Evolutionary conservation across 768 basidiomycete genomes (phyloP).

Genomic region (Trametes maxima): DNA sequence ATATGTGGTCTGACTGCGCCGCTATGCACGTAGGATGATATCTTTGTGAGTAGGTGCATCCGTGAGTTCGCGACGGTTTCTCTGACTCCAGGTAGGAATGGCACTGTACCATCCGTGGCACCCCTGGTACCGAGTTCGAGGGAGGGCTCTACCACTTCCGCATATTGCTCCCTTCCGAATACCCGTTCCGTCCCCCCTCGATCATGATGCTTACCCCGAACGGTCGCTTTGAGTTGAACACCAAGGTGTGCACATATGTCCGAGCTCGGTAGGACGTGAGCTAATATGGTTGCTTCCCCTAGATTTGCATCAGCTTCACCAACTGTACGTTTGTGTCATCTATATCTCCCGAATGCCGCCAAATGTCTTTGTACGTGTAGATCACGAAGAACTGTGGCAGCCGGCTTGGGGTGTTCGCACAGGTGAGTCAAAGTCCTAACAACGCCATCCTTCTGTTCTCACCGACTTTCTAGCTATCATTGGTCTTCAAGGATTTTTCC

Average conservation of each 20-base stretch:
- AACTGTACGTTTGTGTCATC: conserved; percentile 58
- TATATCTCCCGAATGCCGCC: conserved; percentile 25
- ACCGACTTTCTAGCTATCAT: conserved; percentile 63
- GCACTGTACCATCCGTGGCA: conserved; percentile 96
- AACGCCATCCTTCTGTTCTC: neutral
- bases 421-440: conserved; percentile 46
- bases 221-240: conserved; percentile 95
- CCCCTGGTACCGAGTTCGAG: conserved; percentile 86
- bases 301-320: conserved; percentile 95
- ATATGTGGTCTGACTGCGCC: neutral
- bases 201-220: conserved; percentile 96
- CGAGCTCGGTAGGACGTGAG: too few species aligned
- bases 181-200: conserved; percentile 95
- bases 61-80: neutral
- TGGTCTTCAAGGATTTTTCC: conserved; percentile 88
- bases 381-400: conserved; percentile 97
- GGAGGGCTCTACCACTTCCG: conserved; percentile 97
- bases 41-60: conserved; percentile 63
- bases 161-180: conserved; percentile 87
- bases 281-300: conserved; percentile 6
- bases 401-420: conserved; percentile 98
- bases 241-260: conserved; percentile 62
- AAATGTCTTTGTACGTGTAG: conserved; percentile 40
- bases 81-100: conserved; percentile 60
- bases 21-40: conserved; percentile 63